phyloP scores from a whole-genome alignment of 768 basidiomycete genomes.

The Exidia glandulosa region DNA sequence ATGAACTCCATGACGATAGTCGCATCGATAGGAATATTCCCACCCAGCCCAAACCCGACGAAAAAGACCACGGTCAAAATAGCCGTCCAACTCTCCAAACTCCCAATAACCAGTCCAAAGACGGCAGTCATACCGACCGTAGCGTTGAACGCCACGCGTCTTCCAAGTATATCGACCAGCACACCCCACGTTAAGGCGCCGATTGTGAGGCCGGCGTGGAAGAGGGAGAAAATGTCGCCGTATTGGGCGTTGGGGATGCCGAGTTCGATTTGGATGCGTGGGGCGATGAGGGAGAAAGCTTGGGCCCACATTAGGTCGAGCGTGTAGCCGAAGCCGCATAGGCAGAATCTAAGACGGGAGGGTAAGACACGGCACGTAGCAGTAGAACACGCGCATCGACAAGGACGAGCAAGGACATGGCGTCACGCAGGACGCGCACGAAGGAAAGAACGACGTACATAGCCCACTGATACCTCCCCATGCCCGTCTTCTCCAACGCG shows the following conservation, averaged over 20 bases:
- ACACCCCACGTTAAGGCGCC: slow-evolving; percentile 40
- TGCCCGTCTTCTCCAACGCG: slow-evolving; percentile 55
- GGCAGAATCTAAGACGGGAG: neutral
- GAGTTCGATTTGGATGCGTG: neutral
- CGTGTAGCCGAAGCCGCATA: neutral
- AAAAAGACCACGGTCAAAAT: slow-evolving; percentile 31
- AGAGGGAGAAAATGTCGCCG: slow-evolving; percentile 23
- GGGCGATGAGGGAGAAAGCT: slow-evolving; percentile 2
- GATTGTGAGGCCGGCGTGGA: slow-evolving; percentile 43
- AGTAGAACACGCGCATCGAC: neutral
- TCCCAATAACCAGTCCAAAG: slow-evolving; percentile 42
- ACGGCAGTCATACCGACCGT: slow-evolving; percentile 42
- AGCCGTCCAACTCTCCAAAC: slow-evolving; percentile 34
- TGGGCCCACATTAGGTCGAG: neutral
- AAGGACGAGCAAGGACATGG: neutral
- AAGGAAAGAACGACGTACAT: slow-evolving; percentile 1
- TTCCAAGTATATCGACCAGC: slow-evolving; percentile 41
- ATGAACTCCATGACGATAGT: slow-evolving; percentile 33
- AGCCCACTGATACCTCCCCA: slow-evolving; percentile 49
- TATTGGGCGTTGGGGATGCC: neutral
- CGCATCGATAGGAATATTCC: slow-evolving; percentile 47
- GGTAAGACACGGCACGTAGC: neutral
- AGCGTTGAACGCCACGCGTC: slow-evolving; percentile 39
- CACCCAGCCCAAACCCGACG: slow-evolving; percentile 31
- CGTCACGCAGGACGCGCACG: too few species aligned